These are phyloP conservation scores for Patellifolia procumbens DNA, from an alignment of 179 eudicot genomes.

Conservation along the genomic window DNA sequence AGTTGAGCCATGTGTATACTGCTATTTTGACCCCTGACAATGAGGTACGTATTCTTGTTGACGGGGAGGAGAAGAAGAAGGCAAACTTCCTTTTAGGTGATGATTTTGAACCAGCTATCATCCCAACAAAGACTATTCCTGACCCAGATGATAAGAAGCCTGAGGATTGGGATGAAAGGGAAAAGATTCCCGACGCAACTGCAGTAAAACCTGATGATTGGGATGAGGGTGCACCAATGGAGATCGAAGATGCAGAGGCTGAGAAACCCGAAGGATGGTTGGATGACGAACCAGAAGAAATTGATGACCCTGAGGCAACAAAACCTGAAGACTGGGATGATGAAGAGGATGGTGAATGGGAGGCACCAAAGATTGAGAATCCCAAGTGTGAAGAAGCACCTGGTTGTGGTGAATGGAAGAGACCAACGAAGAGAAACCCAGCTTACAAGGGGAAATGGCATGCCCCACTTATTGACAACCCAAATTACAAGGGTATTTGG, in stretches of 20 bases:
- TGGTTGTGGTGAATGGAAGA: constrained; percentile 95
- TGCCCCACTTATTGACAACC: constrained; percentile 77
- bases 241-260: constrained; percentile 80
- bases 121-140: constrained; percentile 78
- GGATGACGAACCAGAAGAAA: constrained; percentile 87
- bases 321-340: constrained; percentile 99
- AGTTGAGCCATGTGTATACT: constrained; percentile 75
- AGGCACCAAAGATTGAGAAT: constrained; percentile 84
- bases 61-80: constrained; percentile 86
- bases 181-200: constrained; percentile 69
- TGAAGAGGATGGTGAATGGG: constrained; percentile 96
- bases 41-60: constrained; percentile 60
- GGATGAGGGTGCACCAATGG: constrained; percentile 97
- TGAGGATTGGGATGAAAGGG: constrained; percentile 90
- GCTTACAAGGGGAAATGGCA: constrained; percentile 88
- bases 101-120: constrained; percentile 80
- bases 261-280: constrained; percentile 94
- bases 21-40: constrained; percentile 74
- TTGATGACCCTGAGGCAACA: constrained; percentile 87
- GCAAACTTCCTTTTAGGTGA: constrained; percentile 66
- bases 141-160: constrained; percentile 93
- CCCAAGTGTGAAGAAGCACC: constrained; percentile 79
- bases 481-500: constrained; percentile 84
- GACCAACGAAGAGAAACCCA: constrained; percentile 76
- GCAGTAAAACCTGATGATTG: constrained; percentile 91